Conservation (phyloP, 352 stramenopile genomes). For the Lagenidium giganteum region DNA sequence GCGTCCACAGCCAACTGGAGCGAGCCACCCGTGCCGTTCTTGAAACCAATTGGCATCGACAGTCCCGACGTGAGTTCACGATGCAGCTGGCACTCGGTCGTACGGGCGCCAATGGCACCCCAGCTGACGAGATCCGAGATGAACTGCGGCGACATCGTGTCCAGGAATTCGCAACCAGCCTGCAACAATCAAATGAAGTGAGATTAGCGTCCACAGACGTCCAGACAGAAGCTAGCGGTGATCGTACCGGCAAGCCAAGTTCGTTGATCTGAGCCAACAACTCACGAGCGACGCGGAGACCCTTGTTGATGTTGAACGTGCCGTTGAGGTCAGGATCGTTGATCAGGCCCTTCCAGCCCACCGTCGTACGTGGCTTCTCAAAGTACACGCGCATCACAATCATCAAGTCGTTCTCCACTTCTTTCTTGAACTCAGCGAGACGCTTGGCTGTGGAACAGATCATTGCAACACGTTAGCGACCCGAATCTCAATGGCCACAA, state of each 20-base stretch:
- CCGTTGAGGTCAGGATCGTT: slow-evolving; percentile 88
- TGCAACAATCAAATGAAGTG: slow-evolving; percentile 5
- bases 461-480: background rate
- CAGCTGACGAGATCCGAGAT: slow-evolving; percentile 87
- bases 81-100: slow-evolving; percentile 87
- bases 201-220: background rate
- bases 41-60: slow-evolving; percentile 90
- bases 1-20: slow-evolving; percentile 84
- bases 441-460: slow-evolving; percentile 40
- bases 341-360: slow-evolving; percentile 89
- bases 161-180: slow-evolving; percentile 83
- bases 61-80: slow-evolving; percentile 86
- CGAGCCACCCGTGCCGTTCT: slow-evolving; percentile 86
- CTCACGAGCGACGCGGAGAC: slow-evolving; percentile 74
- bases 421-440: slow-evolving; percentile 60
- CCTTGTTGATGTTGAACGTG: slow-evolving; percentile 92
- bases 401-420: slow-evolving; percentile 77
- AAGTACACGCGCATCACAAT: slow-evolving; percentile 92
- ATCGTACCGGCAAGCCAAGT: slow-evolving; percentile 55
- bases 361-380: slow-evolving; percentile 86
- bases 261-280: slow-evolving; percentile 85
- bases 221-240: background rate
- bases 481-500: background rate
- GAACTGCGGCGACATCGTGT: slow-evolving; percentile 90
- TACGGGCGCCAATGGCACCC: slow-evolving; percentile 88